These are phyloP conservation scores for Hericium rajendrae DNA, from an alignment of 768 basidiomycete species.

Conservation along the genomic window DNA sequence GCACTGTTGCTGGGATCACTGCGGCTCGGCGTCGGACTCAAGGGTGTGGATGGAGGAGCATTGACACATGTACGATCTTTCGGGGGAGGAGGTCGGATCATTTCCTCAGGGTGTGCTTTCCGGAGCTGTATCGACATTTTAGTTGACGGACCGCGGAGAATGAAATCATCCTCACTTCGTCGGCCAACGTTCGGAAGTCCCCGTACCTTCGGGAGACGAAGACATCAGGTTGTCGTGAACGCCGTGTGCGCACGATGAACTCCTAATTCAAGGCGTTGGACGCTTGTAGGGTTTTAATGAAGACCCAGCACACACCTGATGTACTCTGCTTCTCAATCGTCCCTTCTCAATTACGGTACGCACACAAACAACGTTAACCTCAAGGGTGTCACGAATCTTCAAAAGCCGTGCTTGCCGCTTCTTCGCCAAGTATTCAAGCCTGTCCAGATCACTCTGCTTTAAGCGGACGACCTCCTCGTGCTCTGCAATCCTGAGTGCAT, in stretches of 20 bases:
- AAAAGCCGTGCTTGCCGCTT: conserved; percentile 43
- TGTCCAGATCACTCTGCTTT: conserved; percentile 72
- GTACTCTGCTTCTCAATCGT: conserved; percentile 72
- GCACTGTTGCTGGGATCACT: conserved; percentile 10
- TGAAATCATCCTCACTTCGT: conserved; percentile 45
- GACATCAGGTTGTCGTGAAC: conserved; percentile 62
- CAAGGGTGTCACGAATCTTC: conserved; percentile 52
- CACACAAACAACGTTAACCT: conserved; percentile 87
- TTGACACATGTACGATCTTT: conserved; percentile 78
- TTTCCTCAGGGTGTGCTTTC: conserved; percentile 75
- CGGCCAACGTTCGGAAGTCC: conserved; percentile 83
- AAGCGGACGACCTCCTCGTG: conserved; percentile 86
- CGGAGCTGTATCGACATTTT: conserved; percentile 48
- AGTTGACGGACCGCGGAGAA: conserved; percentile 4
- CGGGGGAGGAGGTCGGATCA: conserved; percentile 72
- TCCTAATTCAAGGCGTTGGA: conserved; percentile 41
- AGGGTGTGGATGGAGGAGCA: conserved; percentile 30
- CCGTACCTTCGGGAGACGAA: conserved; percentile 92
- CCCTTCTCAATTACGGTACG: conserved; percentile 78
- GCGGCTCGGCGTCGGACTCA: conserved; percentile 8
- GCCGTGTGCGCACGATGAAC: conserved; percentile 86
- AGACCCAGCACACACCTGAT: conserved; percentile 57
- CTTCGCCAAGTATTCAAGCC: conserved; percentile 63
- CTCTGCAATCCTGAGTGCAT: conserved; percentile 76
- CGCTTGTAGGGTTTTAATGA: not conserved